Evolutionary conservation across 2,329 filamentous ascomycete genomes (phyloP).

Genomic region (Arthrinium phaeospermum): DNA sequence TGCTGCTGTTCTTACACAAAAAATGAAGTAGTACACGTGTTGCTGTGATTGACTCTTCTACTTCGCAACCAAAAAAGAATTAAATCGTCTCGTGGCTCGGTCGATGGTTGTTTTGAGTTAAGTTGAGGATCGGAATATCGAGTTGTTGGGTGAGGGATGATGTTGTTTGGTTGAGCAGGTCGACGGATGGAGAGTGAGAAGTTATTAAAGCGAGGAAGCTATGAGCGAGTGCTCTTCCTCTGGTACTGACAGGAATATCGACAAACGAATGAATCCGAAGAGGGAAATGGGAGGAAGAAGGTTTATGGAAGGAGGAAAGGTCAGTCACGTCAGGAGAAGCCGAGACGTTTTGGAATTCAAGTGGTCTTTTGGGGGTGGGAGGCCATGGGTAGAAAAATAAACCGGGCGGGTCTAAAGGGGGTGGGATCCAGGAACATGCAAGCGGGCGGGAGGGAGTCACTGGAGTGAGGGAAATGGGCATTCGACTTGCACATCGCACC

Average conservation of each 20-base stretch:
- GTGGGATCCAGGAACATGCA: slow-evolving; percentile 18
- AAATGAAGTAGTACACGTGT: not conserved
- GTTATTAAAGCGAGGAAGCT: slow-evolving; percentile 43
- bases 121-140: slow-evolving; percentile 19
- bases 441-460: slow-evolving; percentile 15
- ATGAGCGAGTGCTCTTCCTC: slow-evolving; percentile 43
- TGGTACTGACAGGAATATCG: slow-evolving; percentile 38
- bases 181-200: slow-evolving; percentile 19
- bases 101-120: not conserved
- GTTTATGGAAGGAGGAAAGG: slow-evolving; percentile 35
- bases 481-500: not conserved
- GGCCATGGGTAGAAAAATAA: slow-evolving; percentile 16
- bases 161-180: slow-evolving; percentile 23
- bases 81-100: slow-evolving; percentile 10
- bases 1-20: slow-evolving; percentile 4
- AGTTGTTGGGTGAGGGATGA: slow-evolving; percentile 24
- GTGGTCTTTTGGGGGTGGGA: slow-evolving; percentile 20
- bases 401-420: slow-evolving; percentile 19
- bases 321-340: slow-evolving; percentile 41
- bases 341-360: slow-evolving; percentile 44
- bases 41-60: not conserved
- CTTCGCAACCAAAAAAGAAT: slow-evolving; percentile 9
- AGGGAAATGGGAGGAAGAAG: slow-evolving; percentile 36
- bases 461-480: slow-evolving; percentile 16
- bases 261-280: slow-evolving; percentile 47